A percentile compares a stretch with the other conserved stretches of the same genome.
These are phyloP conservation scores for Dactylis glomerata DNA, from an alignment of 176 grass and related monocot genomes.

Conservation along the genomic window DNA sequence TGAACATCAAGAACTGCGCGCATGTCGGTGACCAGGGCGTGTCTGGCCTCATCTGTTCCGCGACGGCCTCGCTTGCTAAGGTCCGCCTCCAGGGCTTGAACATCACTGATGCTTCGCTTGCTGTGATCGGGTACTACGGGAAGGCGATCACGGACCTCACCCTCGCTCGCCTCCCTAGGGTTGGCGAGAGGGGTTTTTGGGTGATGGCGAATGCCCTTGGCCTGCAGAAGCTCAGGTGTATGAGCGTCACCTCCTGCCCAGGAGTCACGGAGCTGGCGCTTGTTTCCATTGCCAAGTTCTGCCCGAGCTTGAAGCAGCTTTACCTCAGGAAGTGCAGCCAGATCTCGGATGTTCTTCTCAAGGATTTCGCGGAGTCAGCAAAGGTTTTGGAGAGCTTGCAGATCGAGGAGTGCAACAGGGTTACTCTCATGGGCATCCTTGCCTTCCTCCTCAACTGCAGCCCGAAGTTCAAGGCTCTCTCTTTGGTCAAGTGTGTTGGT, in stretches of 20 bases:
- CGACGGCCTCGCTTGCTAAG: constrained; percentile 49
- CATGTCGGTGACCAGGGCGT: constrained; percentile 75
- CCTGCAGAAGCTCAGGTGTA: constrained; percentile 72
- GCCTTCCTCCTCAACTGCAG: constrained; percentile 66
- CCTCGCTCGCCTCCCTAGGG: constrained; percentile 48
- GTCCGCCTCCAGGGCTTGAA: constrained; percentile 72
- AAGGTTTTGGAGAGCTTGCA: constrained; percentile 59
- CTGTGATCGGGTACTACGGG: constrained; percentile 77
- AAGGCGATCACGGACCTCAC: constrained; percentile 66
- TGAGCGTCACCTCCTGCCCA: constrained; percentile 57
- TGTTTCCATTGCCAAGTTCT: constrained; percentile 67
- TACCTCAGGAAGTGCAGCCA: constrained; percentile 65
- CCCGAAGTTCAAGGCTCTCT: constrained; percentile 66
- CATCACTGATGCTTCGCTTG: constrained; percentile 77
- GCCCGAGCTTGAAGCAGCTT: constrained; percentile 66
- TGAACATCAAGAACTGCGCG: constrained; percentile 75
- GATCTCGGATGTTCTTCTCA: constrained; percentile 66
- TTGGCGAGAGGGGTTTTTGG: constrained; percentile 92
- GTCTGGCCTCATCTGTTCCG: constrained; percentile 57
- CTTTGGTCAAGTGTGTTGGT: constrained; percentile 73
- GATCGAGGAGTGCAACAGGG: constrained; percentile 73
- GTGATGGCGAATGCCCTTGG: constrained; percentile 94
- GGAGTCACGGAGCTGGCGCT: constrained; percentile 79
- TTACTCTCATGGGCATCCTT: constrained; percentile 75
- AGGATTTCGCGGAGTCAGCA: constrained; percentile 57